phyloP scores from a whole-genome alignment of 148 eudicot species.

The Persicaria maculosa region DNA sequence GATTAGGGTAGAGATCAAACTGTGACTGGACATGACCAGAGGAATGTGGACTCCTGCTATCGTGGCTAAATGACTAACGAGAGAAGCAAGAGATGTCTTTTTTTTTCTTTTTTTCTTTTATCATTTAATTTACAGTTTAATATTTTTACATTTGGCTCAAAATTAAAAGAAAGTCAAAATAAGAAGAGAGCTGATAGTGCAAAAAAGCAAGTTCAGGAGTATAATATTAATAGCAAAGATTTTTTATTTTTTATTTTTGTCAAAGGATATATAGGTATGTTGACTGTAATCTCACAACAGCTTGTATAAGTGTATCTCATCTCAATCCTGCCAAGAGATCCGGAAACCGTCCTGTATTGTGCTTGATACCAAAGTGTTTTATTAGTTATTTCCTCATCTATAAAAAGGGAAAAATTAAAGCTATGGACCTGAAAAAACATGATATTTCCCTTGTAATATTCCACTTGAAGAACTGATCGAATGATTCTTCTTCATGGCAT shows the following conservation, averaged over 20 bases:
- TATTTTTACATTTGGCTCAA: too few relatives aligned
- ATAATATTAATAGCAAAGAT: background rate
- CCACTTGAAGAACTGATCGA: background rate
- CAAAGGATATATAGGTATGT: background rate
- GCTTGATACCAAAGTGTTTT: background rate
- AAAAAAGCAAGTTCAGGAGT: background rate
- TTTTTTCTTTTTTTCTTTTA: too few relatives aligned
- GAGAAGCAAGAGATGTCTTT: too few relatives aligned
- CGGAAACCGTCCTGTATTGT: background rate
- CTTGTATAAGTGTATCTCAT: background rate
- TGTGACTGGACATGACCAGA: too few relatives aligned
- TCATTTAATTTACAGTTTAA: too few relatives aligned
- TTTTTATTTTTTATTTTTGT: background rate
- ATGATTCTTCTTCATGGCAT: background rate
- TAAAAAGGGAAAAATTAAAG: too few relatives aligned
- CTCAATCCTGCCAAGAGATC: background rate
- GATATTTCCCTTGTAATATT: background rate
- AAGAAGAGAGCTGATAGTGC: slow-evolving; percentile 4
- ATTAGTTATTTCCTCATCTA: background rate
- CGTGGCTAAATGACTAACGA: too few relatives aligned
- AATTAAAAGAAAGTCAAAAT: background rate
- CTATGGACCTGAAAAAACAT: background rate
- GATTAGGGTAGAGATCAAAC: too few relatives aligned
- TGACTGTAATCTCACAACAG: background rate
- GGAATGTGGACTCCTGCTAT: too few relatives aligned